Evolutionary conservation across 768 basidiomycete species (phyloP), one percentile per base, ranked within the genome.

Genomic region (Ramaria sp.): DNA sequence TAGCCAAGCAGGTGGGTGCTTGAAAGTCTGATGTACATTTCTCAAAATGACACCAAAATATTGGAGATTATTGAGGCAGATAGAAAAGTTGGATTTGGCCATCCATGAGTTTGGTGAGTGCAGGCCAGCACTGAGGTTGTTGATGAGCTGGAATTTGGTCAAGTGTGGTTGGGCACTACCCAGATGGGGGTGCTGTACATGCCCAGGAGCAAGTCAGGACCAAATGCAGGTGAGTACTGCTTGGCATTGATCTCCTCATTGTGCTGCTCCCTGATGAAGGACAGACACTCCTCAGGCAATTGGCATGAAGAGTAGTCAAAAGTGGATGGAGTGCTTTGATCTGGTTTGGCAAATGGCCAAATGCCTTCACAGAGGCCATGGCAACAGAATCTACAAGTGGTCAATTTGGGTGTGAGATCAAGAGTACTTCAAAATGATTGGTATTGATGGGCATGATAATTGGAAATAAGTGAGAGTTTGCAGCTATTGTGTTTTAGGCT

Each of bases 381-480:
- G 9, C 59, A 38, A 68, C 52, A 0, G 72, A 77, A 0, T 60
- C 4, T 0, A 77, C 74, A 24, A 73, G 70, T 0, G 62, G 41
- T 7, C 58, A 67, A 51, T 77, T 77, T 0, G 75, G 73, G 58
- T 77, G 77, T 2, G 27, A 4, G 0, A 5, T 9, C 0, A 76
- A 57, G 1, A 70, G 62, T 2, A 39, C 7, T 51, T 71, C 54
- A 34, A 76, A 67, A 0, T 41, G 48, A n/a, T 68, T 60, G 20
- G 71, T 66, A 12, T 74, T 65, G 55, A 77, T 68, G 0, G 73
- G 75, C 0, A 69, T 72, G n/a, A n/a, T n/a, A n/a, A n/a, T n/a
- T n/a, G n/a, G n/a, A n/a, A n/a, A n/a, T n/a, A n/a, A n/a, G n/a
- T n/a, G n/a, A n/a, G n/a, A n/a, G n/a, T n/a, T n/a, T n/a, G n/a